Evolutionary conservation across 192 early-diverging fungal species (phyloP).

Genomic region (Dissophora globulifera): DNA sequence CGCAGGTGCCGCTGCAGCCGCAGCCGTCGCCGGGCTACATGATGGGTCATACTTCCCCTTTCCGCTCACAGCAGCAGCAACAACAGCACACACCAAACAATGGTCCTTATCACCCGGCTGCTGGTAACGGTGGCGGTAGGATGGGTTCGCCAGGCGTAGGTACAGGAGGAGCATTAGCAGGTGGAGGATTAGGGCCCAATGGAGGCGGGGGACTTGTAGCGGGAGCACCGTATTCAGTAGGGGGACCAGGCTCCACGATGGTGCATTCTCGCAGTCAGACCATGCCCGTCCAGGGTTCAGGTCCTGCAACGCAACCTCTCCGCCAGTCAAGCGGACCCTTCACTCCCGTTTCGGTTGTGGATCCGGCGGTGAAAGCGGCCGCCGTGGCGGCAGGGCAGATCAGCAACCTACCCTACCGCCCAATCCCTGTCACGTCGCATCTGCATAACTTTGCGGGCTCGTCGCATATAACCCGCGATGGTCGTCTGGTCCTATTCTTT

Average conservation of each 20-base stretch:
- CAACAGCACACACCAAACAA: constrained; percentile 4
- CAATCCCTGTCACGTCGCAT: no score
- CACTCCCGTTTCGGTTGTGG: neutral
- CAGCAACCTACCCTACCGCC: no score
- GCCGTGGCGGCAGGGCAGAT: no score
- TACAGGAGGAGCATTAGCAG: no score
- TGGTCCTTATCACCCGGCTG: neutral
- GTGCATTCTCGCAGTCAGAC: constrained; percentile 19
- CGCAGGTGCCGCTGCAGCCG: constrained; percentile 30
- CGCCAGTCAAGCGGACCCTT: neutral
- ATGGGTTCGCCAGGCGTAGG: no score
- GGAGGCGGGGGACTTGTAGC: no score
- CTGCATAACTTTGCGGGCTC: neutral
- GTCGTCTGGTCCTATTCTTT: constrained; percentile 51
- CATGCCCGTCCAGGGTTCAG: constrained; percentile 4
- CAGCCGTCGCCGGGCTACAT: neutral
- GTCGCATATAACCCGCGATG: constrained; percentile 26
- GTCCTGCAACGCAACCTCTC: neutral
- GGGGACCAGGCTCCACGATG: neutral
- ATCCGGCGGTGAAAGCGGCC: no score
- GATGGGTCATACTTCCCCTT: neutral
- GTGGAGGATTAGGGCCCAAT: no score
- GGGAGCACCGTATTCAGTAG: no score
- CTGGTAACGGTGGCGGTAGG: no score
- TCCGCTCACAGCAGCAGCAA: constrained; percentile 3